Base-by-base conservation (phyloP, 768 basidiomycete species). In the Trametes cinnabarina region DNA sequence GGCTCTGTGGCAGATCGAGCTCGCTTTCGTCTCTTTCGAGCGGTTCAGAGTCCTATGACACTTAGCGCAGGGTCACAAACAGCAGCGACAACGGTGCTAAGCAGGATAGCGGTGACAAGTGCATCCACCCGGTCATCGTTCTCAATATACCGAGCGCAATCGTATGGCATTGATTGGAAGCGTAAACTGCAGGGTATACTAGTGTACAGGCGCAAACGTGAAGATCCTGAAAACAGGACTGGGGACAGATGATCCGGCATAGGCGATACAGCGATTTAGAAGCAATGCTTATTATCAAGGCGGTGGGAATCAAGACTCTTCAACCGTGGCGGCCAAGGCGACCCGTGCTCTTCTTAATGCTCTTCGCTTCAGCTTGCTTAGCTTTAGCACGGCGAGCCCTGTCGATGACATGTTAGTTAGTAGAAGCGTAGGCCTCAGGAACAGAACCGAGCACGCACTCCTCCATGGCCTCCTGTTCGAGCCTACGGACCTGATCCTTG, bases 401-500 rank as follows among this genome's bases (percentile, higher is more conserved):
- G 63, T n/a, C 62, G 47, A 55, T 51, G 35, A 37, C 39, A 32
- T 63, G 25, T 55, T 50, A 48, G 52, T 26, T 39, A 32, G 30
- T 7, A 7, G 30, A 7, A 32, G 30, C 30, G 30, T 6, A 17
- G n/a, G 9, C 3, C 12, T 43, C 12, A 6, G 7, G 11, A 11
- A 14, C 1, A n/a, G n/a, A n/a, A n/a, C n/a, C 42, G 42, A 17
- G 19, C 25, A 63, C 82, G 67, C 67, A 84, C 83, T 82, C 82
- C 66, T 81, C 79, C 23, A 72, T 41, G 3, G 79, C 80, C 59
- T 83, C 83, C 12, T 68, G 70, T 68, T 85, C 81, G n/a, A 84
- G 68, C 14, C 70, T 69, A 57, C 73, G 71, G 51, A 82, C 78
- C 46, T 81, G 77, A 39, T 80, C 76, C 43, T 73, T 68, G 12